Evolutionary conservation across 805 yeast species (phyloP), one percentile per base, ranked within the genome.

Genomic region (Kodamaea hsintzibuensis): DNA sequence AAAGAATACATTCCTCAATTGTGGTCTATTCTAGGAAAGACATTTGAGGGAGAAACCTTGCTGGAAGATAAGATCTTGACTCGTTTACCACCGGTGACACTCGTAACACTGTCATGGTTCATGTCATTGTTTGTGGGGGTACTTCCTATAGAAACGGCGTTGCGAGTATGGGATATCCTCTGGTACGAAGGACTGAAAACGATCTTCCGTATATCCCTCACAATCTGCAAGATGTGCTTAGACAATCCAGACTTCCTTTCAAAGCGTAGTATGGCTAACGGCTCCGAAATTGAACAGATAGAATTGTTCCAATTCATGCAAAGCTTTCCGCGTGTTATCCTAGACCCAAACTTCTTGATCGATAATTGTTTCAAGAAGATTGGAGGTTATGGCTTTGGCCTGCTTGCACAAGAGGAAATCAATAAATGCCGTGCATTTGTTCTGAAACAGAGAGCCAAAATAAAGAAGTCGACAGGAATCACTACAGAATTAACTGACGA

Each of bases 91-190:
- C 96, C 98, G 1, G 81, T 95, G 3, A 89, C 97, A 1, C 77
- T 95, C 46, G 95, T 96, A 60, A 95, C 98, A 0, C 93, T 97
- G 0, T 85, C 96, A 52, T 95, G 99, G 99, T 95, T 95, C 66
- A 93, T 95, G 98, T 89, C 97, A 62, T 82, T 90, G n/a, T 95
- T 89, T 70, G 91, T 95, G 37, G 97, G 96, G 0, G 84, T 87
- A 0, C 70, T 95, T 22, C 99, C 99, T 0, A 83, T 91, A 18
- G 98, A 95, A 64, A 82, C 96, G 0, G 87, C 91, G 7, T 73
- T 95, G 44, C 74, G 98, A 53, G 86, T 95, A 0, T 93, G 99
- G 98, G 99, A 95, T 70, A 89, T 96, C 57, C 72, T 93, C 49
- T 92, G 96, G 77, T 91, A 88, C 65, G 98, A 93, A 67, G 97